Percentiles rank a stretch among this genome's conserved stretches.
Conservation (phyloP, 257 asterid genomes). For the Scutellaria barbata region DNA sequence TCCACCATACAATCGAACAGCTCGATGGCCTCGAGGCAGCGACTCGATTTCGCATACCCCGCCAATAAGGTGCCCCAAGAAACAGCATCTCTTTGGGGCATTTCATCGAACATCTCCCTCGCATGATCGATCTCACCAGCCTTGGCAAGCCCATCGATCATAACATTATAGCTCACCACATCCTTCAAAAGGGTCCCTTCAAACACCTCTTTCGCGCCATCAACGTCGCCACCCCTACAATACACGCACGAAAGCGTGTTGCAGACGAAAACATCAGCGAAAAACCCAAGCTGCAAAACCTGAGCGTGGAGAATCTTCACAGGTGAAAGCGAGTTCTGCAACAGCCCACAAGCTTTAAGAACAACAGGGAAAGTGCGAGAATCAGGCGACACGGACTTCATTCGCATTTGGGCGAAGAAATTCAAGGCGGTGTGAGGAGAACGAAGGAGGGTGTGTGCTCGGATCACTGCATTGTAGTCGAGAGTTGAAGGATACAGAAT, state of each 20-base stretch:
- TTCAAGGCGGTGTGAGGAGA: slow-evolving; percentile 51
- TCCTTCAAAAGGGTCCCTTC: slow-evolving; percentile 57
- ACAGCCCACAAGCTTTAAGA: slow-evolving; percentile 63
- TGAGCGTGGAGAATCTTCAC: slow-evolving; percentile 58
- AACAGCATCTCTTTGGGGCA: slow-evolving; percentile 66
- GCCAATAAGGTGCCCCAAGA: slow-evolving; percentile 84
- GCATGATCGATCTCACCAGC: slow-evolving; percentile 62
- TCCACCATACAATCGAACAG: slow-evolving; percentile 62
- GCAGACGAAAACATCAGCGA: slow-evolving; percentile 57
- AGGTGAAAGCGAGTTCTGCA: slow-evolving; percentile 41
- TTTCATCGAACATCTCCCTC: slow-evolving; percentile 62
- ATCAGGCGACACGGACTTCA: slow-evolving; percentile 60
- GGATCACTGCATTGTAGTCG: slow-evolving; percentile 66
- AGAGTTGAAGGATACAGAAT: slow-evolving; percentile 63
- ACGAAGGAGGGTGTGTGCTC: slow-evolving; percentile 61
- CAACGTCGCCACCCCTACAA: slow-evolving; percentile 42
- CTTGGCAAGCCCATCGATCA: slow-evolving; percentile 78
- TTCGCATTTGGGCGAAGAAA: slow-evolving; percentile 58
- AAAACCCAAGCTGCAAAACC: slow-evolving; percentile 61
- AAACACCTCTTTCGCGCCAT: slow-evolving; percentile 54
- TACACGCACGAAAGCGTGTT: slow-evolving; percentile 60
- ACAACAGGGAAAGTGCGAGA: slow-evolving; percentile 67
- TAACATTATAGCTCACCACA: slow-evolving; percentile 69
- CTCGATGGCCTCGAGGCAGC: slow-evolving; percentile 57
- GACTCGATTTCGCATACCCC: slow-evolving; percentile 66